Evolutionary conservation across 2,329 filamentous ascomycete species (phyloP).

Genomic region (Dothidotthia symphoricarpi): DNA sequence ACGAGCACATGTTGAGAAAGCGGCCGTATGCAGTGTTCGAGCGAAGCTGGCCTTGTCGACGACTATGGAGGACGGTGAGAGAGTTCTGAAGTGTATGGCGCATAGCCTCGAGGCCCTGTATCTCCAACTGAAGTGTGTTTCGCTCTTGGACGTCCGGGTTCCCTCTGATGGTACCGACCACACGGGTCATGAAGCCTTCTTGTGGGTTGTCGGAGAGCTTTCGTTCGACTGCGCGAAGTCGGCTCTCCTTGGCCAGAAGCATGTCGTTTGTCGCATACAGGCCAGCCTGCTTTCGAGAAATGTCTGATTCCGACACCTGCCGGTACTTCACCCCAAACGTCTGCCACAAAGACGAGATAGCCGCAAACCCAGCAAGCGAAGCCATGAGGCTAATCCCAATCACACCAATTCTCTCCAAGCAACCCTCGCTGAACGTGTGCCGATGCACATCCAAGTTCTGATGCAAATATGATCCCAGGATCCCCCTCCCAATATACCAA

Average conservation of each 20-base stretch:
- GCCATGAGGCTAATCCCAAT: slow-evolving; percentile 87
- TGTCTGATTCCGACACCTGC: slow-evolving; percentile 66
- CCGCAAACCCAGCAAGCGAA: slow-evolving; percentile 81
- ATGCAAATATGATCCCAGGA: slow-evolving; percentile 56
- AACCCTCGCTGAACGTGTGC: slow-evolving; percentile 55
- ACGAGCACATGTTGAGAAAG: slow-evolving; percentile 61
- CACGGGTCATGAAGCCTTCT: slow-evolving; percentile 67
- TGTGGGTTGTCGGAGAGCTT: slow-evolving; percentile 54
- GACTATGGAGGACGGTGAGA: slow-evolving; percentile 61
- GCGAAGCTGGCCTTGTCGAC: slow-evolving; percentile 63
- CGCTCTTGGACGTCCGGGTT: slow-evolving; percentile 56
- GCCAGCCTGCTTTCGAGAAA: slow-evolving; percentile 74
- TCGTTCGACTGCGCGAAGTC: slow-evolving; percentile 67
- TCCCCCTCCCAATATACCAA: slow-evolving; percentile 69
- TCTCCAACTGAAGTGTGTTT: slow-evolving; percentile 66
- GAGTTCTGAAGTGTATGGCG: slow-evolving; percentile 66
- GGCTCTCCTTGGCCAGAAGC: slow-evolving; percentile 71
- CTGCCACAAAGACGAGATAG: slow-evolving; percentile 85
- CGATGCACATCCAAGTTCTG: slow-evolving; percentile 44
- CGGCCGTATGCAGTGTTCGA: slow-evolving; percentile 67
- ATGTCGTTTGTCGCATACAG: slow-evolving; percentile 77
- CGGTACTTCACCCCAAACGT: slow-evolving; percentile 67
- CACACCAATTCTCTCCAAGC: slow-evolving; percentile 69
- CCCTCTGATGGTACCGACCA: slow-evolving; percentile 69
- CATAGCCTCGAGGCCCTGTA: slow-evolving; percentile 78